A percentile compares a stretch with the other conserved stretches of the same genome.
Evolutionary conservation across 495 filamentous ascomycete species (phyloP).

Genomic region (Xylaria acuta): DNA sequence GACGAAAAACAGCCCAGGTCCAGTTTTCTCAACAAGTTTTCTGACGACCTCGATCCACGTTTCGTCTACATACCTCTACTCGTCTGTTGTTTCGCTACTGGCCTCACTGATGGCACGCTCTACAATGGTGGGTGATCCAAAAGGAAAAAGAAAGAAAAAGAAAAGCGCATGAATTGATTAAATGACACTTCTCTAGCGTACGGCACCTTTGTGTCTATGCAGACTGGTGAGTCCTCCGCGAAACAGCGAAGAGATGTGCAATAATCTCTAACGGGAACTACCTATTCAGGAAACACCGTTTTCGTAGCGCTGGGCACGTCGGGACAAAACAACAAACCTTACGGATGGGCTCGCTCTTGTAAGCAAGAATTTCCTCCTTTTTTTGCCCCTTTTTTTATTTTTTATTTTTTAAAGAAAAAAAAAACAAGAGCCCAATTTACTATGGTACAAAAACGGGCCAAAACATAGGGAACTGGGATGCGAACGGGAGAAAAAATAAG

Average conservation of each 20-base stretch:
- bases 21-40: constrained; percentile 43
- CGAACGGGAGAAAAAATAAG: background rate
- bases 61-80: constrained; percentile 53
- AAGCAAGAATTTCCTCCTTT: constrained; percentile 6
- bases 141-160: background rate
- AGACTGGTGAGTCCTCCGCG: constrained; percentile 50
- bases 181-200: constrained; percentile 49
- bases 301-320: constrained; percentile 39
- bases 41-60: constrained; percentile 43
- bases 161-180: background rate
- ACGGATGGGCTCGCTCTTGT: constrained; percentile 39
- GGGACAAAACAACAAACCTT: constrained; percentile 37
- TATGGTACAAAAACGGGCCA: background rate
- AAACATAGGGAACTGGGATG: background rate
- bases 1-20: constrained; percentile 9
- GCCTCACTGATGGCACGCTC: constrained; percentile 58
- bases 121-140: constrained; percentile 50
- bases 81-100: constrained; percentile 57
- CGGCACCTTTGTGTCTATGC: constrained; percentile 63
- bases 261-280: constrained; percentile 7
- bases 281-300: constrained; percentile 35
- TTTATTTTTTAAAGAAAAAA: background rate
- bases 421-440: background rate
- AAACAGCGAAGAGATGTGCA: background rate
- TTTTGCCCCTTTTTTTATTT: too few relatives aligned